phyloP scores from a whole-genome alignment of 2,329 filamentous ascomycete genomes.

The Cladosporium sphaerospermum region DNA sequence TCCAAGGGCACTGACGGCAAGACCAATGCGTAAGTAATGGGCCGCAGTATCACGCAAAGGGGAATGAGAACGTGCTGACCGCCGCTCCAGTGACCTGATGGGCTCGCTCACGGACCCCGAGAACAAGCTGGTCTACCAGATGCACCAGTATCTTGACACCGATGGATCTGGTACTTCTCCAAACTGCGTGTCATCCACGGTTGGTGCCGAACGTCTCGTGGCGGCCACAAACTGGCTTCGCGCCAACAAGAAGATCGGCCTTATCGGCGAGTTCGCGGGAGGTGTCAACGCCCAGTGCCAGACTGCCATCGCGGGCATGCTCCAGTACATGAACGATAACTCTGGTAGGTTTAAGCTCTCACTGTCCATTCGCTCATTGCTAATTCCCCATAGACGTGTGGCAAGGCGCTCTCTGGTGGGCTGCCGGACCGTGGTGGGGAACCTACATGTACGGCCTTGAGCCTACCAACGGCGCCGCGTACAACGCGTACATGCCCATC shows the following conservation, averaged over 20 bases:
- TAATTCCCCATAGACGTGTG: constrained; percentile 40
- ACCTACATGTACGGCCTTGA: constrained; percentile 38
- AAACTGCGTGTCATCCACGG: constrained; percentile 48
- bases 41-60: background rate
- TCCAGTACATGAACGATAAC: constrained; percentile 44
- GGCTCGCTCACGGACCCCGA: constrained; percentile 45
- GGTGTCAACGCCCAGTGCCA: constrained; percentile 47
- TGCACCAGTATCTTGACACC: constrained; percentile 55
- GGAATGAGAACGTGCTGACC: background rate
- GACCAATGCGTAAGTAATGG: constrained; percentile 33
- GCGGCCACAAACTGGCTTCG: constrained; percentile 50
- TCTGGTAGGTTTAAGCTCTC: background rate
- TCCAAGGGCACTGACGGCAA: constrained; percentile 33
- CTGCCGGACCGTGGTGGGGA: constrained; percentile 47
- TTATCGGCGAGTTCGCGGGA: constrained; percentile 52
- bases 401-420: constrained; percentile 50
- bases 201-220: constrained; percentile 46
- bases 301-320: constrained; percentile 43
- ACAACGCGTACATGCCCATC: constrained; percentile 23
- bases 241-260: constrained; percentile 46
- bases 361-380: too few relatives aligned
- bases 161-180: constrained; percentile 49
- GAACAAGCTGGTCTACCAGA: constrained; percentile 53
- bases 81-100: constrained; percentile 29
- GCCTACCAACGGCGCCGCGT: constrained; percentile 41